Evolutionary conservation across 164 flowering plant species (phyloP).

Genomic region (Platanus orientalis): DNA sequence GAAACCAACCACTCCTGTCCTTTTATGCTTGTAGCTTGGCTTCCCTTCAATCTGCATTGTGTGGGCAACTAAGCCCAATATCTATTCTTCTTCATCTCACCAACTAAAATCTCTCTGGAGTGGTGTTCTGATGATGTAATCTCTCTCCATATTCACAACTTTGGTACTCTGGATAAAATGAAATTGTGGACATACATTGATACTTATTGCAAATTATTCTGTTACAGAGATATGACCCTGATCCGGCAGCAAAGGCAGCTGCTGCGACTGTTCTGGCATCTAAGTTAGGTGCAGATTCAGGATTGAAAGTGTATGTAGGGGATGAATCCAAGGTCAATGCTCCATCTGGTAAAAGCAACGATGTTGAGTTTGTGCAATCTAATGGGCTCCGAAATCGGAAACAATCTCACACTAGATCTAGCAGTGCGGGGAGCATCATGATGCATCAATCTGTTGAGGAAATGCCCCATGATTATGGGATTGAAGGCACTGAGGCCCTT

Average conservation of each 20-base stretch:
- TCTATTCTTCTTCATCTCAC: not conserved
- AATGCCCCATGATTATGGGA: conserved; percentile 19
- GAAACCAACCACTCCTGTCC: not conserved
- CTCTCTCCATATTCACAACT: not conserved
- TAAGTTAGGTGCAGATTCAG: conserved; percentile 93
- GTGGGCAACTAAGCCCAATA: too few relatives aligned
- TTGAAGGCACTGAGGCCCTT: conserved; percentile 19
- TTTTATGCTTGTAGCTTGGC: not conserved
- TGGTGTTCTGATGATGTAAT: not conserved
- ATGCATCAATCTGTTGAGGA: conserved; percentile 34
- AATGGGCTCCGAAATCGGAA: conserved; percentile 74
- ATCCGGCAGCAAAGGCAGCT: conserved; percentile 97
- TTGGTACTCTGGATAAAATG: not conserved
- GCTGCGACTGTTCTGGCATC: conserved; percentile 92
- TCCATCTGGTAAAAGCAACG: conserved; percentile 65
- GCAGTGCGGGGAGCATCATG: conserved; percentile 36
- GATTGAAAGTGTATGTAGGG: conserved; percentile 63
- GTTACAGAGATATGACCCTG: conserved; percentile 82
- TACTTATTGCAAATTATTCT: not conserved
- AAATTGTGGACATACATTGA: not conserved
- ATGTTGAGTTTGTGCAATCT: conserved; percentile 53
- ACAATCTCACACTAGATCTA: conserved; percentile 39
- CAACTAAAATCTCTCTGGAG: not conserved
- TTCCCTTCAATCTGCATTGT: not conserved
- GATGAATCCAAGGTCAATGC: conserved; percentile 42